Conservation (phyloP, 1,139 yeast species). For the Protomyces macrosporus region DNA sequence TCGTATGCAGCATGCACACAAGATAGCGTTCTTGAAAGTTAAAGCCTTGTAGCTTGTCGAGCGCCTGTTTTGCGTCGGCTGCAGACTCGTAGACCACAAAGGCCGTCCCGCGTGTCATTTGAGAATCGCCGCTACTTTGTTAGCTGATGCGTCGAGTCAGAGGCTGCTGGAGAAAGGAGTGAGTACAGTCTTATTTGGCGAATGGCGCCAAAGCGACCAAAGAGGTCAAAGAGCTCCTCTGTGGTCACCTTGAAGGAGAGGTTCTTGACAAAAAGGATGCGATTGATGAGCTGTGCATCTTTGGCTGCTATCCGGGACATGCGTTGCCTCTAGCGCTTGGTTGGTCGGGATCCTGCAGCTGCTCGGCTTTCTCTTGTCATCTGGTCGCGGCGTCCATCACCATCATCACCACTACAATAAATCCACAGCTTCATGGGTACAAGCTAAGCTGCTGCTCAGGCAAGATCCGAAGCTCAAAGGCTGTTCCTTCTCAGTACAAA, state of each 20-base stretch:
- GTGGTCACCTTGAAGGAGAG: conserved; percentile 52
- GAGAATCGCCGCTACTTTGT: conserved; percentile 40
- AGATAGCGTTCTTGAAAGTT: conserved; percentile 58
- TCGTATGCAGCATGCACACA: conserved; percentile 43
- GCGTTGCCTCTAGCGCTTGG: too few species aligned
- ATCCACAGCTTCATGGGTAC: too few species aligned
- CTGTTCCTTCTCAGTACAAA: too few species aligned
- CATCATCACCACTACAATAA: too few species aligned
- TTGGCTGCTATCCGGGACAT: conserved; percentile 4
- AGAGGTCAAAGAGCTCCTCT: conserved; percentile 49
- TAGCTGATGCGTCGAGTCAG: neutral
- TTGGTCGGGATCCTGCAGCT: too few species aligned
- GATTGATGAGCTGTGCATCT: conserved; percentile 30
- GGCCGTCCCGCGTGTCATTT: conserved; percentile 52
- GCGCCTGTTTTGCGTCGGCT: conserved; percentile 49
- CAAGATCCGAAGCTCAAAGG: too few species aligned
- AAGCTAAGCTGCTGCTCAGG: too few species aligned
- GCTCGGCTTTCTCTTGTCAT: too few species aligned
- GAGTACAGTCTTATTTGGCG: conserved; percentile 36
- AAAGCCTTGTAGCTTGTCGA: conserved; percentile 54
- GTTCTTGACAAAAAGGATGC: conserved; percentile 50
- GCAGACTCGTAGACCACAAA: conserved; percentile 52
- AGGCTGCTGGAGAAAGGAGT: neutral
- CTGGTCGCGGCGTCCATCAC: too few species aligned
- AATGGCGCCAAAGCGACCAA: conserved; percentile 55